These are phyloP conservation scores for Lactifluus piperatus DNA, from an alignment of 768 basidiomycete genomes.

Conservation along the genomic window DNA sequence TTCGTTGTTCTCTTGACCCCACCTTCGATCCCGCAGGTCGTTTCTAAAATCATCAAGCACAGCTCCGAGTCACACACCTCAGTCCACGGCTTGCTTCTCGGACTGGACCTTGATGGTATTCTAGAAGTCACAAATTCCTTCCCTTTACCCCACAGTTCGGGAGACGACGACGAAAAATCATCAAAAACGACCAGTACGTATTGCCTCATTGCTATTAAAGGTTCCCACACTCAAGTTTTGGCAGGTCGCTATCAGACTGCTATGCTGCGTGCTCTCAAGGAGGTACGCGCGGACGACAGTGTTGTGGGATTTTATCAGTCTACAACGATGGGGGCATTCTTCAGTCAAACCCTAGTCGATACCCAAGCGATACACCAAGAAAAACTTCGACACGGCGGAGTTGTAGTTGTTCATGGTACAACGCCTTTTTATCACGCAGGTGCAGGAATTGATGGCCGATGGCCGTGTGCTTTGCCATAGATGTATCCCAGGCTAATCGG, in stretches of 20 bases:
- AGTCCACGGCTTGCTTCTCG: constrained; percentile 79
- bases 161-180: constrained; percentile 79
- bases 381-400: constrained; percentile 75
- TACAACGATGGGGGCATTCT: constrained; percentile 77
- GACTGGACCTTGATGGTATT: constrained; percentile 85
- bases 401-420: constrained; percentile 77
- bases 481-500: constrained; percentile 66
- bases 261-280: constrained; percentile 82
- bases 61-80: constrained; percentile 69
- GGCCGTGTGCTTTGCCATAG: constrained; percentile 30
- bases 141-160: constrained; percentile 62
- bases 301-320: constrained; percentile 94
- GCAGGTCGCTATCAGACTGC: constrained; percentile 72
- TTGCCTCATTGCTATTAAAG: neutral
- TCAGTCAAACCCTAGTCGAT: constrained; percentile 71
- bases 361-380: constrained; percentile 82
- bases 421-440: constrained; percentile 19
- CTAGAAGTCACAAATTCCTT: constrained; percentile 91
- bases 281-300: constrained; percentile 86
- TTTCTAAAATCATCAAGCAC: constrained; percentile 92
- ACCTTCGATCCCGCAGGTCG: constrained; percentile 45
- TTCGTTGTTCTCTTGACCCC: neutral
- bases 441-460: neutral
- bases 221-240: neutral
- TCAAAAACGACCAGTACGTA: constrained; percentile 61